Evolutionary conservation across 192 early-diverging fungal species (phyloP), one percentile per base, ranked within the genome.

Genomic region (Spizellomyces punctatus): DNA sequence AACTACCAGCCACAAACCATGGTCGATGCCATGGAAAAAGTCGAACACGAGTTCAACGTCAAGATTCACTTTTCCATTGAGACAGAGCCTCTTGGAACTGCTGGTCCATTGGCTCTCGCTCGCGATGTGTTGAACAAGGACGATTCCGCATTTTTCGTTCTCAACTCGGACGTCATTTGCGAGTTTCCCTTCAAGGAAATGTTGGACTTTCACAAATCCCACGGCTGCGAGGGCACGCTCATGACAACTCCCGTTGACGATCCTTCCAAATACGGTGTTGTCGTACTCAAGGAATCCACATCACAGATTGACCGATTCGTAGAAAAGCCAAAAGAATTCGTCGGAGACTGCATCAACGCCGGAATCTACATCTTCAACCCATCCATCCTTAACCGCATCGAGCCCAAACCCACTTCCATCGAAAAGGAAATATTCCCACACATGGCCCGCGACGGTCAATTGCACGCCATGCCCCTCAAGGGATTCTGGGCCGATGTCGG

Each of bases 401-500:
- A 90, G 84, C 85, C 91, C 72, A 88, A 89, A 75, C 95, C 95
- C 47, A 99, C 94, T 41, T 96, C 94, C 10, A 99, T 99, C 69
- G 97, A 99, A 83, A 95, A 95, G 83, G 95, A 96, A 74, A 86
- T 96, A 17, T 99, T 99, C 88, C 97, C 97, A 6, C 61, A 62
- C 46, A 98, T 99, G 91, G 95, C 95, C 9, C 73, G 76, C 8
- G 95, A 94, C 75, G 72, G 73, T 55, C 89, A 96, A 81, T 89
- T 99, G 62, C 95, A 99, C 84, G 89, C 92, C 27, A 95, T 95
- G 72, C 92, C 93, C 54, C 86, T 99, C 63, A 90, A 93, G 36
- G 95, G 95, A 71, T 98, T 92, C 88, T 99, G 97, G 97, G 93
- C 95, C 90, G 97, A 99, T 80, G 96, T 99, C 67, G 97, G 97